Conservation (phyloP, 352 stramenopile genomes). For the Albugo candida region DNA sequence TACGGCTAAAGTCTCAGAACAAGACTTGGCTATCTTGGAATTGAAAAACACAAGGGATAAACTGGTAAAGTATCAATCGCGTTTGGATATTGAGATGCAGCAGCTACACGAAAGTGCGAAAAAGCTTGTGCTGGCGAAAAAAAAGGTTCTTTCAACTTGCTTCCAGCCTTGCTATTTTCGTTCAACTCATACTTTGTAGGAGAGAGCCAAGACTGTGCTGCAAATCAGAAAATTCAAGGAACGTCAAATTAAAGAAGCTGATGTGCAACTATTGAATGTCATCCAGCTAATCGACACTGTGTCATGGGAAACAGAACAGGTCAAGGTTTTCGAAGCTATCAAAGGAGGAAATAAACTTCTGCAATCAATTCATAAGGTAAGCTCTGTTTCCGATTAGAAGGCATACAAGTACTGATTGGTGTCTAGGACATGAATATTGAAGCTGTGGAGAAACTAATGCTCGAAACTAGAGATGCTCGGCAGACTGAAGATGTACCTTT, state of each 20-base stretch:
- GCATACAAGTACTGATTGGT: not conserved
- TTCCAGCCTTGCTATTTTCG: not conserved
- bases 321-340: slow-evolving; percentile 75
- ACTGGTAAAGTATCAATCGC: slow-evolving; percentile 65
- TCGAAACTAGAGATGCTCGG: slow-evolving; percentile 73
- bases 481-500: slow-evolving; percentile 43
- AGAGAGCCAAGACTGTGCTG: slow-evolving; percentile 68
- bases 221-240: slow-evolving; percentile 83
- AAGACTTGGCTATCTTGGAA: slow-evolving; percentile 77
- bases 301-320: slow-evolving; percentile 76
- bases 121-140: slow-evolving; percentile 41
- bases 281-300: slow-evolving; percentile 75
- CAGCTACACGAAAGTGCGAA: slow-evolving; percentile 68
- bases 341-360: slow-evolving; percentile 76
- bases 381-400: not conserved
- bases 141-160: slow-evolving; percentile 16
- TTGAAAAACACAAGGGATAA: slow-evolving; percentile 80
- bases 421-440: slow-evolving; percentile 71
- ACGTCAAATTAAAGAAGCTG: slow-evolving; percentile 70
- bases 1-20: slow-evolving; percentile 45
- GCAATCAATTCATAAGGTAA: slow-evolving; percentile 72
- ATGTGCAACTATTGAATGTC: slow-evolving; percentile 73
- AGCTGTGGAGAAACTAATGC: slow-evolving; percentile 73
- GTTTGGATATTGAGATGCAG: slow-evolving; percentile 59
- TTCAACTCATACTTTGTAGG: slow-evolving; percentile 12